These are phyloP conservation scores for Ogataea nonfermentans DNA, from an alignment of 805 yeast genomes.

Conservation along the genomic window DNA sequence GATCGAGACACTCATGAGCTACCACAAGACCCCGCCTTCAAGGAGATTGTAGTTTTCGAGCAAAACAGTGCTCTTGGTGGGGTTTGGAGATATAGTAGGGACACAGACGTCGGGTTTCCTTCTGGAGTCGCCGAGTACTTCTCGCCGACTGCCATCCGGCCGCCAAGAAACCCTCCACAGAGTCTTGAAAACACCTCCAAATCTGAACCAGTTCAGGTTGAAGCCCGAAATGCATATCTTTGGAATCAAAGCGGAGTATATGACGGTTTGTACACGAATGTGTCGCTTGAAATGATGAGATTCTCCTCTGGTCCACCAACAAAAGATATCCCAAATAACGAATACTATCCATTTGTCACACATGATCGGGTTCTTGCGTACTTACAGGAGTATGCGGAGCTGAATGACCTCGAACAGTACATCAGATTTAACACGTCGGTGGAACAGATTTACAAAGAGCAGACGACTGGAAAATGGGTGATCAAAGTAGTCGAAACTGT, in stretches of 20 bases:
- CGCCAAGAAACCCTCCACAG: conserved; percentile 9
- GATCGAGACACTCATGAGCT: conserved; percentile 3
- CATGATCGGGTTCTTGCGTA: conserved; percentile 21
- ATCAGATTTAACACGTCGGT: conserved; percentile 37
- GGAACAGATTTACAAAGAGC: conserved; percentile 30
- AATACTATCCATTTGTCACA: conserved; percentile 22
- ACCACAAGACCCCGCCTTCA: conserved; percentile 31
- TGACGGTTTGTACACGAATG: conserved; percentile 39
- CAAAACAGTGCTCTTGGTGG: conserved; percentile 40
- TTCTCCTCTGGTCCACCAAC: conserved; percentile 33
- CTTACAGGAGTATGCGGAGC: conserved; percentile 23
- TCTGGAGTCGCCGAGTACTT: conserved; percentile 11
- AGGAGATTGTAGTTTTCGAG: conserved; percentile 40
- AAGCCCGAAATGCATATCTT: conserved; percentile 13
- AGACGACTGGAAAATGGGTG: conserved; percentile 4
- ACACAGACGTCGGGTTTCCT: conserved; percentile 24
- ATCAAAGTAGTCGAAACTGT: conserved; percentile 3
- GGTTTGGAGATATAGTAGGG: conserved; percentile 34
- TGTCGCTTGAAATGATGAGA: conserved; percentile 38
- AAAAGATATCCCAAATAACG: conserved; percentile 19
- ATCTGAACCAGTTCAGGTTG: background rate
- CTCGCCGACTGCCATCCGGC: conserved; percentile 16
- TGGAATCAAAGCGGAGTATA: conserved; percentile 40
- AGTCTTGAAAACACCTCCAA: background rate
- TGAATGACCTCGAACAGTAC: conserved; percentile 30